Conservation (phyloP, 345 rosid species). For the Rhodomyrtus tomentosa region DNA sequence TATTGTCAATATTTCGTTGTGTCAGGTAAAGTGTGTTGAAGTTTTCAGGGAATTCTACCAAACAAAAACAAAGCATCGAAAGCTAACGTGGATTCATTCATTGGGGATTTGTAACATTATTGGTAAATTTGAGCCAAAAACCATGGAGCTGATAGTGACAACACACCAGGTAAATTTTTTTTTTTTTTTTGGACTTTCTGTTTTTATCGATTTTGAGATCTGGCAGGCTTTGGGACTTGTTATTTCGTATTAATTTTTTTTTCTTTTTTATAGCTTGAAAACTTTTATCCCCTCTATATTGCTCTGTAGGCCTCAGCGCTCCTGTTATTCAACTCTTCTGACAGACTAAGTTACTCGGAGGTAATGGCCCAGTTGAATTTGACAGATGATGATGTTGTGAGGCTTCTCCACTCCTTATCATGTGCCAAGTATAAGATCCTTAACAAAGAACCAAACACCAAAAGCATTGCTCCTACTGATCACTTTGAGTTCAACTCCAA, state of each 20-base stretch:
- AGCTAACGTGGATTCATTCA: conserved; percentile 55
- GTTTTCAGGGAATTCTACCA: conserved; percentile 56
- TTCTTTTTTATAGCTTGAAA: neutral
- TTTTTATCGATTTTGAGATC: neutral
- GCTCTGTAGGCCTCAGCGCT: conserved; percentile 67
- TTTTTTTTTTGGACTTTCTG: neutral
- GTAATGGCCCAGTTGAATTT: conserved; percentile 72
- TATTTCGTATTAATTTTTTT: neutral
- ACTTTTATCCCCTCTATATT: neutral
- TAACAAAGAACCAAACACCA: conserved; percentile 47
- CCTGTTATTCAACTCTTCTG: conserved; percentile 69
- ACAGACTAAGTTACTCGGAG: conserved; percentile 69
- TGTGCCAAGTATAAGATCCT: conserved; percentile 78
- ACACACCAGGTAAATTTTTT: conserved; percentile 52
- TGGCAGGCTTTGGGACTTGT: neutral
- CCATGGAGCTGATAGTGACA: conserved; percentile 46
- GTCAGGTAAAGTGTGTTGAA: conserved; percentile 57
- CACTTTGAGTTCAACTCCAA: conserved; percentile 61
- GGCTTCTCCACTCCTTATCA: conserved; percentile 85
- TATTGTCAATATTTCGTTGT: neutral
- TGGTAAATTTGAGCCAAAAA: conserved; percentile 53
- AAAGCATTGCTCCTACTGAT: conserved; percentile 44
- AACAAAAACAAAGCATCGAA: conserved; percentile 42
- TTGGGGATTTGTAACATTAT: conserved; percentile 43
- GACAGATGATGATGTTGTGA: conserved; percentile 69